phyloP scores from a whole-genome alignment of 2,329 filamentous ascomycete species.

The Aureobasidium melanogenum region DNA sequence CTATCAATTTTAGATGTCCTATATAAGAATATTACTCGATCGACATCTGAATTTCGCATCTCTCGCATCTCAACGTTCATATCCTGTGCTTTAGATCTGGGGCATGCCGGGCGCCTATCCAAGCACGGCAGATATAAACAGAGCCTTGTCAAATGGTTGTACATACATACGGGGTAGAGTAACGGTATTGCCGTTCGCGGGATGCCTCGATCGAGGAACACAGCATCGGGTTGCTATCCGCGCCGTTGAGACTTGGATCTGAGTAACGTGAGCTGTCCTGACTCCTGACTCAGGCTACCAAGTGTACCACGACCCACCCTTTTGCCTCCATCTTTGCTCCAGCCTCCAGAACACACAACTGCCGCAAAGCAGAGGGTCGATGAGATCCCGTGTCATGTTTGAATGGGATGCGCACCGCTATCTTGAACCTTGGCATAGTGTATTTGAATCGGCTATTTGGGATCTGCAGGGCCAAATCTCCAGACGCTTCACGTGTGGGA shows the following conservation, averaged over 20 bases:
- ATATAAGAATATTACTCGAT: background rate
- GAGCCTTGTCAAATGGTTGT: background rate
- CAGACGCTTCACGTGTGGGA: background rate
- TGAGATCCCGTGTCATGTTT: background rate
- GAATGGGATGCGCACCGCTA: background rate
- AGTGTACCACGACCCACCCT: background rate
- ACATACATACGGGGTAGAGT: background rate
- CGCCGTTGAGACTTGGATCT: slow-evolving; percentile 3
- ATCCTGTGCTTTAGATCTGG: background rate
- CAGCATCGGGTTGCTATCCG: slow-evolving; percentile 6
- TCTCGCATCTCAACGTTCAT: background rate
- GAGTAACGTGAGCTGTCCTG: background rate
- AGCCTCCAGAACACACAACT: background rate
- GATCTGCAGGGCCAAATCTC: slow-evolving; percentile 6
- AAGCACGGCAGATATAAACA: background rate
- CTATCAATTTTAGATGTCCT: background rate
- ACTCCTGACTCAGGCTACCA: background rate
- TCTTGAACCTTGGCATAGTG: background rate
- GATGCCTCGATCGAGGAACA: background rate
- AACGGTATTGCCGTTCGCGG: background rate
- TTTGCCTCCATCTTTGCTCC: background rate
- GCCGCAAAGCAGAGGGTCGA: background rate
- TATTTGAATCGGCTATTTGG: background rate
- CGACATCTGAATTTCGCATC: background rate
- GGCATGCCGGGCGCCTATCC: background rate